Conservation (phyloP, 345 rosid genomes). For the Arabidopsis suecica region DNA sequence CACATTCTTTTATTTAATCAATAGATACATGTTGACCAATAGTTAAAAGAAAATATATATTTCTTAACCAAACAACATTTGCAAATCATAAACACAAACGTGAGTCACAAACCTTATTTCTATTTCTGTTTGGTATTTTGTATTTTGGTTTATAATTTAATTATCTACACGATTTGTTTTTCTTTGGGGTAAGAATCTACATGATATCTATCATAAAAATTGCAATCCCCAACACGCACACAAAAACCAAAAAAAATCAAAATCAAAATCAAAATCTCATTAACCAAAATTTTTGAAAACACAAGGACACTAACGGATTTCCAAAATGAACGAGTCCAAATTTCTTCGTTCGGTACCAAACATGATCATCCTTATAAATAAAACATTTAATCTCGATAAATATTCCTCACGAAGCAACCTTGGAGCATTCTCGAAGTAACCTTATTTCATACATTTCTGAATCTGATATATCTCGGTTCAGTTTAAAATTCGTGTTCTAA, state of each 20-base stretch:
- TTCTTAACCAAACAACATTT: neutral
- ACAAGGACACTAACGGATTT: neutral
- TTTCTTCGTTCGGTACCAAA: slow-evolving; percentile 20
- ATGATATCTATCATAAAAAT: neutral
- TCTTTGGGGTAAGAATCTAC: neutral
- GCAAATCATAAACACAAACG: neutral
- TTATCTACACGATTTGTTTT: no score
- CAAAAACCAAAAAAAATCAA: neutral
- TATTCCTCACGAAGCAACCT: slow-evolving; percentile 20
- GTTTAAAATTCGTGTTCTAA: neutral
- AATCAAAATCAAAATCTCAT: neutral
- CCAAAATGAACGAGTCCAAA: neutral
- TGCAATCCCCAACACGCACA: neutral
- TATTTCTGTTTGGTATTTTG: no score
- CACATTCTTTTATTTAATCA: neutral
- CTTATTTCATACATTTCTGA: neutral
- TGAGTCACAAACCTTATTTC: no score
- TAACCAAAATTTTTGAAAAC: neutral
- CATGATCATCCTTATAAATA: neutral
- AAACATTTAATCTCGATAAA: neutral
- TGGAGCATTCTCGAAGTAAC: slow-evolving; percentile 1
- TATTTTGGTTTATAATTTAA: neutral
- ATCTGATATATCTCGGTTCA: neutral
- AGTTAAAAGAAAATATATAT: neutral
- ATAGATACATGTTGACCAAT: neutral